Percentiles rank a stretch among this genome's conserved stretches.
Evolutionary conservation across 2,329 filamentous ascomycete genomes (phyloP).

Genomic region (Phialophora tarda): DNA sequence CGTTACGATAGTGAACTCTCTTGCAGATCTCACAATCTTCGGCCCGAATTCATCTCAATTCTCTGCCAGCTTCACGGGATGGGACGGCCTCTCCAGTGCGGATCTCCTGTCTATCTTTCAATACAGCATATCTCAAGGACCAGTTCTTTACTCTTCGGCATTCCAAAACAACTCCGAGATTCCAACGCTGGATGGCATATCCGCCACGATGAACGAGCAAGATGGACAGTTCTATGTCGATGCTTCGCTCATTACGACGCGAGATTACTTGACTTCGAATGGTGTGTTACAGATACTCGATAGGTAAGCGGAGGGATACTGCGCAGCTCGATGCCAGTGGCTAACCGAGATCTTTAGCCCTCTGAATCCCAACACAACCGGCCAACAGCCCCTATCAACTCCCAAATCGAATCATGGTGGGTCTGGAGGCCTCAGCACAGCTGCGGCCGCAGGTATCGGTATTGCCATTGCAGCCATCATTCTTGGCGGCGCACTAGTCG

Average conservation of each 20-base stretch:
- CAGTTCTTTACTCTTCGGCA: constrained; percentile 59
- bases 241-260: constrained; percentile 57
- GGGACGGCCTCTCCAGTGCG: constrained; percentile 54
- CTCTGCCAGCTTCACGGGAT: constrained; percentile 59
- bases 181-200: constrained; percentile 52
- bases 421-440: constrained; percentile 29
- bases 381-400: constrained; percentile 8
- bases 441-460: constrained; percentile 33
- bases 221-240: constrained; percentile 56
- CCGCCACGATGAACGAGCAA: constrained; percentile 53
- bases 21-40: constrained; percentile 59
- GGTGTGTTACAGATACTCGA: constrained; percentile 66
- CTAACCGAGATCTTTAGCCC: constrained; percentile 7
- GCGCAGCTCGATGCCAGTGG: no score
- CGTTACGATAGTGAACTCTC: constrained; percentile 46
- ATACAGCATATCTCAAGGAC: constrained; percentile 68
- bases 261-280: constrained; percentile 60
- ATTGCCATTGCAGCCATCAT: constrained; percentile 35
- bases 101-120: constrained; percentile 61
- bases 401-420: constrained; percentile 3
- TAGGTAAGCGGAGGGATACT: constrained; percentile 49
- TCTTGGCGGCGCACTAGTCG: constrained; percentile 28
- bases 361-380: constrained; percentile 34
- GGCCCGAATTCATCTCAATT: constrained; percentile 67
- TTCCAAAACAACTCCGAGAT: constrained; percentile 50